Conservation (phyloP, 1,284 basidiomycete genomes). For the Rugosomyces carneus region DNA sequence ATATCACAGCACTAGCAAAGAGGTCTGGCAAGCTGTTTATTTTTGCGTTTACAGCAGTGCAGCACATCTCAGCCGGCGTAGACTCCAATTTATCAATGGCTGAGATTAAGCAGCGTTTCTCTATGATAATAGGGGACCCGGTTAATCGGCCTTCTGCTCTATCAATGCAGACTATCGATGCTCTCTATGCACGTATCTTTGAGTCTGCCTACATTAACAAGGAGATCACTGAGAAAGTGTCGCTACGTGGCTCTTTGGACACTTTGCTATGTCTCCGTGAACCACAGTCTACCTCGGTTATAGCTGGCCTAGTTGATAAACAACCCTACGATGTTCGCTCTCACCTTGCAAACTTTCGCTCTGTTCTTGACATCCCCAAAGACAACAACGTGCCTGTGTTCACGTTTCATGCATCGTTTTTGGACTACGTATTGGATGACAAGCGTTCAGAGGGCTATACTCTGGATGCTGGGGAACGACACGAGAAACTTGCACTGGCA, state of each 20-base stretch:
- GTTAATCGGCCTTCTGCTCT: background rate
- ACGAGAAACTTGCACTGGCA: background rate
- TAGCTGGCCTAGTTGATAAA: background rate
- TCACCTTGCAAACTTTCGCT: background rate
- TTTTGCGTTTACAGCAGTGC: slow-evolving; percentile 5
- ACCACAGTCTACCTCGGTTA: background rate
- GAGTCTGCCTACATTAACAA: background rate
- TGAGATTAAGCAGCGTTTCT: background rate
- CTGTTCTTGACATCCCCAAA: slow-evolving; percentile 4
- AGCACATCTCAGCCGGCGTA: background rate
- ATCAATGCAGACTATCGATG: background rate
- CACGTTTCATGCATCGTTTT: slow-evolving; percentile 11
- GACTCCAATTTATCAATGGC: background rate
- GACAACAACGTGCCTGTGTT: background rate
- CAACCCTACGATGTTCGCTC: background rate
- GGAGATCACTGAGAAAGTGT: background rate
- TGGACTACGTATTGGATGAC: slow-evolving; percentile 5
- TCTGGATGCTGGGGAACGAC: background rate
- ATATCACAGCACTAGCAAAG: background rate
- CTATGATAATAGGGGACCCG: background rate
- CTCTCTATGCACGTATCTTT: background rate
- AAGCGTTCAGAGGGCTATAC: slow-evolving; percentile 1
- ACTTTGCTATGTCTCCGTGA: background rate
- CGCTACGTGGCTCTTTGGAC: background rate
- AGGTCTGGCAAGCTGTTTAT: slow-evolving; percentile 5